Percentiles rank a stretch among this genome's conserved stretches.
Conservation (phyloP, 1,139 yeast species). For the Oligophagozyma castellii region DNA sequence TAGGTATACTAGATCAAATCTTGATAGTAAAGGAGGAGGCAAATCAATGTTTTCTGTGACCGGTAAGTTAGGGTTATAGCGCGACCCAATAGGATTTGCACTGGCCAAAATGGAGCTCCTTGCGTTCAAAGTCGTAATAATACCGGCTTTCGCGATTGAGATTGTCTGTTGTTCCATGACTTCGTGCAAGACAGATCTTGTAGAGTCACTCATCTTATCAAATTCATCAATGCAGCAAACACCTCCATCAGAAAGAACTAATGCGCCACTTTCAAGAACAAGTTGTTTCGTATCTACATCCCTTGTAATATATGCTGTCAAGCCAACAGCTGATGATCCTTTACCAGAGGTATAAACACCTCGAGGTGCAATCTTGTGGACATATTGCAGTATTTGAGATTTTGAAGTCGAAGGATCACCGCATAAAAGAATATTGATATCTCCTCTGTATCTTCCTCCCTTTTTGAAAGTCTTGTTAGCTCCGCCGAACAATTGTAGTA, state of each 20-base stretch:
- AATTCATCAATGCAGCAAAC: slow-evolving; percentile 97
- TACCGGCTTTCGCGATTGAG: slow-evolving; percentile 96
- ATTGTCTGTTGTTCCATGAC: slow-evolving; percentile 99
- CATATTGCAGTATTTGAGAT: slow-evolving; percentile 86
- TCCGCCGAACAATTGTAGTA: slow-evolving; percentile 90
- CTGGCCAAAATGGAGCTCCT: slow-evolving; percentile 92
- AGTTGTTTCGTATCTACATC: slow-evolving; percentile 88
- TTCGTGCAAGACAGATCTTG: slow-evolving; percentile 91
- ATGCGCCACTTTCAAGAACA: slow-evolving; percentile 91
- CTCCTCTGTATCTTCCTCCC: slow-evolving; percentile 96
- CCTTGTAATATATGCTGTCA: slow-evolving; percentile 91
- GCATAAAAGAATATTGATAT: slow-evolving; percentile 75
- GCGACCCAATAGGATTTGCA: slow-evolving; percentile 94
- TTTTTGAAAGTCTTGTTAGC: slow-evolving; percentile 76
- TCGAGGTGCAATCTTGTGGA: slow-evolving; percentile 93
- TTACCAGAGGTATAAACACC: slow-evolving; percentile 98
- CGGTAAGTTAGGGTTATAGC: slow-evolving; percentile 85
- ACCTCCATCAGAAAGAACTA: slow-evolving; percentile 95
- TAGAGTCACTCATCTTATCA: slow-evolving; percentile 91
- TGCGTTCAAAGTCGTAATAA: slow-evolving; percentile 90
- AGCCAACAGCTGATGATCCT: slow-evolving; percentile 97
- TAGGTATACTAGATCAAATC: slow-evolving; percentile 87
- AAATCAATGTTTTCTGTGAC: slow-evolving; percentile 90
- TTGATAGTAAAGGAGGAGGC: slow-evolving; percentile 88
- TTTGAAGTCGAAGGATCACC: slow-evolving; percentile 98